Evolutionary conservation across 257 asterid genomes (phyloP), one percentile per base, ranked within the genome.

Genomic region (Coffea eugenioides): DNA sequence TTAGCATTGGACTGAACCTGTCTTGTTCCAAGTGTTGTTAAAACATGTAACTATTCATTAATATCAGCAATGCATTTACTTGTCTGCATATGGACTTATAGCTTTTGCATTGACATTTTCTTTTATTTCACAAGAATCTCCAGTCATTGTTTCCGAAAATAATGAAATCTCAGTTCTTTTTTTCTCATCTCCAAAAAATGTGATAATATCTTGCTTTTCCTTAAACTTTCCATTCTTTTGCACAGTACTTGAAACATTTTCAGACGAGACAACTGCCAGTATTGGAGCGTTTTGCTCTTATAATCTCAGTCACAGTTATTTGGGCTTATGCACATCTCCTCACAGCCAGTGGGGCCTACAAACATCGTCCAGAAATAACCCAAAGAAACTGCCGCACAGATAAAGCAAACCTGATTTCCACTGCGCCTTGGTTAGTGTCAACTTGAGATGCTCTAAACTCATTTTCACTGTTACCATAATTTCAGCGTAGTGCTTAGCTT

Each of bases 241-340:
- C 39, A 62, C 90, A 95, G 98, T 95, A 92, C 88, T 87, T 95
- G 88, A 95, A 95, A 88, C 83, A 90, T 87, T 93, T 93, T 83
- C 96, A 92, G 87, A 70, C 88, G 69, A 95, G 82, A 79, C 90
- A 85, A 81, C 71, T 90, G 78, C 98, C 98, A 0, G 84, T 93
- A 31, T 66, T 95, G 89, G 98, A 95, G 85, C 84, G 97, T 65
- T 95, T 95, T 54, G 96, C 97, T 48, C 91, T 95, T 27, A 85
- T 95, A 62, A 86, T 93, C 21, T 85, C 98, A 2, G 88, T 91
- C 48, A 91, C 93, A 0, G 87, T 95, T 66, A 91, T 95, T 73
- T 95, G 99, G 98, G 97, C 99, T 81, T 95, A 95, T 15, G 98
- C 98, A 18, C 97, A 95, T 85, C 97, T 95, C 83, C 89, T 95